These are phyloP conservation scores for Globisporangium okanoganense DNA, from an alignment of 352 stramenopile genomes.

Conservation along the genomic window DNA sequence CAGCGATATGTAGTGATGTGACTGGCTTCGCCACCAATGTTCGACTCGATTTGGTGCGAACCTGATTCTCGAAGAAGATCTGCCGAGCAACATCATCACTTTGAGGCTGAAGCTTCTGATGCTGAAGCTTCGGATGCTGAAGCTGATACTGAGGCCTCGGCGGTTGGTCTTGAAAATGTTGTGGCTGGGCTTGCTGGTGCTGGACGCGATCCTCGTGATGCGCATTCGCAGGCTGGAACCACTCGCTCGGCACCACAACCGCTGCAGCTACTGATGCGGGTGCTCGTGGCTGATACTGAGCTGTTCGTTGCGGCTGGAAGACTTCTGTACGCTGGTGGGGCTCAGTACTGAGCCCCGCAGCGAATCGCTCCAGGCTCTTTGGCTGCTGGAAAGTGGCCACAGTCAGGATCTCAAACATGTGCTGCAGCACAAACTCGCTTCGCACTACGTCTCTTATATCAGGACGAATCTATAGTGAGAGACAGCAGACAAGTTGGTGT, in stretches of 20 bases:
- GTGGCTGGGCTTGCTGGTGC: neutral
- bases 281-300: neutral
- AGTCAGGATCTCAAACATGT: slow-evolving; percentile 28
- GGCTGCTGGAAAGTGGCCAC: slow-evolving; percentile 28
- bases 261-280: neutral
- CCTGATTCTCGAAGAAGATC: slow-evolving; percentile 70
- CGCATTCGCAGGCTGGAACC: neutral
- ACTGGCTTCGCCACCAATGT: neutral
- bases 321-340: neutral
- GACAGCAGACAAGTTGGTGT: no score
- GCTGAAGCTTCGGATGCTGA: neutral
- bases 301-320: neutral
- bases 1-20: no score
- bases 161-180: neutral
- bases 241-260: neutral
- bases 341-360: neutral
- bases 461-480: slow-evolving; percentile 20
- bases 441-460: slow-evolving; percentile 20
- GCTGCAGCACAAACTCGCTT: slow-evolving; percentile 22
- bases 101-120: neutral
- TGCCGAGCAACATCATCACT: slow-evolving; percentile 23
- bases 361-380: slow-evolving; percentile 20
- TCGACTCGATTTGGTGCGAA: slow-evolving; percentile 3
- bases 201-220: neutral
- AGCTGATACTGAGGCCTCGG: neutral